These are phyloP conservation scores for Phanerodontia chrysosporium DNA, from an alignment of 768 basidiomycete genomes.

Conservation along the genomic window DNA sequence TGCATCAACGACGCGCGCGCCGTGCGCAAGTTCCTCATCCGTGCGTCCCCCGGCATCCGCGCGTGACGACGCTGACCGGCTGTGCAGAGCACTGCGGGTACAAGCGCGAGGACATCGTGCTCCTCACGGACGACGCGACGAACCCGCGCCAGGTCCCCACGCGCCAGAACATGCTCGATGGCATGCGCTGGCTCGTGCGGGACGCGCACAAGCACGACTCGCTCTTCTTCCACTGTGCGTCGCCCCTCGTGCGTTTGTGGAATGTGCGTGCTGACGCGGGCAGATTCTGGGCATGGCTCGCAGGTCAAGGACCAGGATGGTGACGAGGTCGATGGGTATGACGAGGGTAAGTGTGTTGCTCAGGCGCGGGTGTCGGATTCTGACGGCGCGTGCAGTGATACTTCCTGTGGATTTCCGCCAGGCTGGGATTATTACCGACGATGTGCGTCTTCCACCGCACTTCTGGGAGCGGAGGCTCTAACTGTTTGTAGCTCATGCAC, in stretches of 20 bases:
- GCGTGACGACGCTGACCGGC: neutral
- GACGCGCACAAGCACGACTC: conserved; percentile 80
- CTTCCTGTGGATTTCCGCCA: conserved; percentile 74
- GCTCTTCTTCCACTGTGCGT: conserved; percentile 84
- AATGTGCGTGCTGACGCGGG: neutral
- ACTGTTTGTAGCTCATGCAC: conserved; percentile 55
- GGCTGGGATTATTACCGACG: conserved; percentile 82
- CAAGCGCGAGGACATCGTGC: conserved; percentile 71
- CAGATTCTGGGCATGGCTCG: conserved; percentile 85
- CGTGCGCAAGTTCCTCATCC: conserved; percentile 68
- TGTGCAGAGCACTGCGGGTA: conserved; percentile 18
- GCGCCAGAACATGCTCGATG: conserved; percentile 72
- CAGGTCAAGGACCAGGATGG: conserved; percentile 81
- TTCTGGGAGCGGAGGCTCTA: neutral
- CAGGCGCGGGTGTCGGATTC: no score
- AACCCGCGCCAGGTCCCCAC: conserved; percentile 71
- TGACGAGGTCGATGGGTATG: conserved; percentile 80
- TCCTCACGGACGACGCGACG: conserved; percentile 72
- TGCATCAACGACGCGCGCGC: conserved; percentile 92
- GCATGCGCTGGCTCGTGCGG: conserved; percentile 90
- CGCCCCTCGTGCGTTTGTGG: neutral
- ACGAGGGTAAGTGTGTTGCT: conserved; percentile 51
- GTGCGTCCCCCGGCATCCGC: conserved; percentile 37
- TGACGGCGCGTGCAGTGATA: conserved; percentile 49
- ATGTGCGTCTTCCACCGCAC: conserved; percentile 46